Evolutionary conservation across 768 basidiomycete genomes (phyloP).

Genomic region (Candolleomyces eurysporus): DNA sequence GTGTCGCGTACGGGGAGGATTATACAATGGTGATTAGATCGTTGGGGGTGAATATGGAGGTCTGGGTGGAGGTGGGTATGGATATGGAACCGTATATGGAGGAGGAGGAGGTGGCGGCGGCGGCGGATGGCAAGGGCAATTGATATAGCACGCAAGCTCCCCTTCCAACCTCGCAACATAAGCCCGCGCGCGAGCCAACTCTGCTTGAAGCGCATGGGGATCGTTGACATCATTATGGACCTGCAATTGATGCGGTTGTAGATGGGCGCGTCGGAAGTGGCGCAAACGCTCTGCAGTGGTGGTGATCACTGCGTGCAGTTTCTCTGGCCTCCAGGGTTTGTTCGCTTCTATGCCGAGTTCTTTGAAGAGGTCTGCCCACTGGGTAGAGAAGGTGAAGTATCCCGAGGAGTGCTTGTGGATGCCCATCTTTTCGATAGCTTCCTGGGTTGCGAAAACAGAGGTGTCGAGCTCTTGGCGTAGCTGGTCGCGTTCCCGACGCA

Average conservation of each 20-base stretch:
- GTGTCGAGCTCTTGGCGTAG: not conserved
- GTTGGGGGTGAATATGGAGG: too few relatives aligned
- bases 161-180: constrained; percentile 1
- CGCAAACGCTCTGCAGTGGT: not conserved
- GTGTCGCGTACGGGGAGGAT: too few relatives aligned
- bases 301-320: not conserved
- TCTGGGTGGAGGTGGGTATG: too few relatives aligned
- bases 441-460: not conserved
- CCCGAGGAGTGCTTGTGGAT: not conserved
- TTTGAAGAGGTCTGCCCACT: constrained; percentile 3
- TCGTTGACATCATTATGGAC: not conserved
- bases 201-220: not conserved
- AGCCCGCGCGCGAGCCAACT: not conserved
- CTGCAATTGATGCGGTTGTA: not conserved
- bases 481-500: not conserved
- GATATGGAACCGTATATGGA: too few relatives aligned
- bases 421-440: not conserved
- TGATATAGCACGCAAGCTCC: not conserved
- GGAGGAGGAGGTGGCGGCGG: not conserved
- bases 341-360: constrained; percentile 6
- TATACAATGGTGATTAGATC: too few relatives aligned
- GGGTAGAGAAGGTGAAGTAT: not conserved
- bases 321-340: not conserved
- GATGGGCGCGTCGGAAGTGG: not conserved
- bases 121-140: not conserved